Evolutionary conservation across 2,329 filamentous ascomycete genomes (phyloP).

Genomic region (Chaetomium strumarium): DNA sequence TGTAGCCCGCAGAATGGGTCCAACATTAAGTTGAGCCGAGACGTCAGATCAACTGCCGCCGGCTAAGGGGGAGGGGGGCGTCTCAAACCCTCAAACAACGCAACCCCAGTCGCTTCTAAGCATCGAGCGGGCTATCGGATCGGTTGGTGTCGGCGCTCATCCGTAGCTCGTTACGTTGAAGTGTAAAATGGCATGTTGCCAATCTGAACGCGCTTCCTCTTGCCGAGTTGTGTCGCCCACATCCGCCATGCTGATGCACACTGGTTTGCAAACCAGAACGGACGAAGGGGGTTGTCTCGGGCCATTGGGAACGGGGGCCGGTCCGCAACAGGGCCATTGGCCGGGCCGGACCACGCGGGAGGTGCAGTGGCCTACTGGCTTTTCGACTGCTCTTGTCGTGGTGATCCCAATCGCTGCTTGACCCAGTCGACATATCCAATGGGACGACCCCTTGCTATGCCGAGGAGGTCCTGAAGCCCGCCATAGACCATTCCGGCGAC

Average conservation of each 20-base stretch:
- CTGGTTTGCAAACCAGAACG: background rate
- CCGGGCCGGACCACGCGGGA: background rate
- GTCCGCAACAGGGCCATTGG: background rate
- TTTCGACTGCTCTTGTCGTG: background rate
- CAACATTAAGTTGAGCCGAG: background rate
- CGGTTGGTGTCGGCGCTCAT: constrained; percentile 21
- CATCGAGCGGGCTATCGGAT: background rate
- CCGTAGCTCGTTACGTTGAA: background rate
- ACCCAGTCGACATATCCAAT: constrained; percentile 70
- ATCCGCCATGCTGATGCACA: background rate
- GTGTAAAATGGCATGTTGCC: constrained; percentile 6
- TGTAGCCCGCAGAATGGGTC: background rate
- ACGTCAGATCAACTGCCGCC: background rate
- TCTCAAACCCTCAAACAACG: background rate
- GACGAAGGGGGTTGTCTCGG: background rate
- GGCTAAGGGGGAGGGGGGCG: constrained; percentile 4
- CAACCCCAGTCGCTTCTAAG: constrained; percentile 1
- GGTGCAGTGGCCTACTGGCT: background rate
- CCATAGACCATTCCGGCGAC: constrained; percentile 76
- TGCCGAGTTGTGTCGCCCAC: background rate
- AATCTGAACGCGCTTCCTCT: background rate
- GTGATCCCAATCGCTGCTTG: constrained; percentile 20
- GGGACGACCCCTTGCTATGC: constrained; percentile 61
- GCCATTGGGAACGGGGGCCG: background rate
- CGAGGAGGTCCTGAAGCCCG: constrained; percentile 69